A percentile compares a stretch with the other conserved stretches of the same genome.
phyloP scores from a whole-genome alignment of 768 basidiomycete genomes.

The Crassisporium funariophilum region DNA sequence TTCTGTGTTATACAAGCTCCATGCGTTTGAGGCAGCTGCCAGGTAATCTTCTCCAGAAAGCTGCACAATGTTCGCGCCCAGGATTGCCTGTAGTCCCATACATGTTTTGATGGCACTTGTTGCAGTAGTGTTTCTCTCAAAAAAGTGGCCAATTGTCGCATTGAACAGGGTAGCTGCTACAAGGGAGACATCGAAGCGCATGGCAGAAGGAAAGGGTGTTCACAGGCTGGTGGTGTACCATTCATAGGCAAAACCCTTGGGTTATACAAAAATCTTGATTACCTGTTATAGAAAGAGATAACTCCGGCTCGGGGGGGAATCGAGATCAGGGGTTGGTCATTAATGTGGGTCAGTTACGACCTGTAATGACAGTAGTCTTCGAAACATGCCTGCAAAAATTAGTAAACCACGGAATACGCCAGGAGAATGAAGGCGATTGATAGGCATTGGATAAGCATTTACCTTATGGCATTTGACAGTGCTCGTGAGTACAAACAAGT shows the following conservation, averaged over 20 bases:
- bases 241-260: not conserved
- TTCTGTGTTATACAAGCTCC: conserved; percentile 38
- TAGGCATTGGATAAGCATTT: conserved; percentile 5
- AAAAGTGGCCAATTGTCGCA: conserved; percentile 10
- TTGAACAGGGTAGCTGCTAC: conserved; percentile 13
- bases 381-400: too few species aligned
- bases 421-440: conserved; percentile 8
- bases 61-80: conserved; percentile 28
- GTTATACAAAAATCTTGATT: conserved; percentile 20
- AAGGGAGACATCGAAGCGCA: conserved; percentile 19
- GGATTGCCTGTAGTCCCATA: conserved; percentile 18
- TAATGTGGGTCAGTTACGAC: conserved; percentile 2
- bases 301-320: too few species aligned
- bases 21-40: conserved; percentile 22
- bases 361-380: conserved; percentile 3
- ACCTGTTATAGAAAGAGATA: conserved; percentile 21
- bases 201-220: conserved; percentile 15
- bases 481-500: conserved; percentile 11
- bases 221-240: conserved; percentile 13
- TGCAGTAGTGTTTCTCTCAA: conserved; percentile 6
- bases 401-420: too few species aligned
- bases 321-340: too few species aligned
- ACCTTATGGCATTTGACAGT: conserved; percentile 16
- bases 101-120: conserved; percentile 21
- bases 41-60: conserved; percentile 20